Percentiles rank a stretch among this genome's conserved stretches.
These are phyloP conservation scores for Podospora pseudopauciseta DNA, from an alignment of 495 filamentous ascomycete genomes.

Conservation along the genomic window DNA sequence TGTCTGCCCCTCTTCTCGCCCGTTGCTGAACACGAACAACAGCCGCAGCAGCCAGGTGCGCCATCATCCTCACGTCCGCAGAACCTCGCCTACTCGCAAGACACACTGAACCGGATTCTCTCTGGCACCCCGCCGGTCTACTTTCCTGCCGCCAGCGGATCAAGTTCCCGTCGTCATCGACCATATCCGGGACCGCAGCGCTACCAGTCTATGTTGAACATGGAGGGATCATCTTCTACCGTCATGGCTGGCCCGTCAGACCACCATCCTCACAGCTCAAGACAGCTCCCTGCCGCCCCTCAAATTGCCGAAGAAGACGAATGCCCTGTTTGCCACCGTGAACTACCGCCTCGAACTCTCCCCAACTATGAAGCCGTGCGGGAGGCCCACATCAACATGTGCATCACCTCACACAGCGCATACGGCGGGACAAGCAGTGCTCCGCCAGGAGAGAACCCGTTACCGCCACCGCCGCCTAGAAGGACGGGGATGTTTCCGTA, in stretches of 20 bases:
- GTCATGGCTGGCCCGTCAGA: slow-evolving; percentile 22
- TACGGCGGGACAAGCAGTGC: slow-evolving; percentile 26
- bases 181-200: slow-evolving; percentile 23
- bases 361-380: slow-evolving; percentile 59
- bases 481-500: slow-evolving; percentile 59
- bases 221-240: slow-evolving; percentile 18
- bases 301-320: slow-evolving; percentile 75
- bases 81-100: slow-evolving; percentile 17
- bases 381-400: slow-evolving; percentile 72
- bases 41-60: slow-evolving; percentile 20
- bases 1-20: background rate
- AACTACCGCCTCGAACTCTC: slow-evolving; percentile 63
- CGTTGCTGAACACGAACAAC: slow-evolving; percentile 1
- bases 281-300: slow-evolving; percentile 21
- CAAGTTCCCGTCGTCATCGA: slow-evolving; percentile 26
- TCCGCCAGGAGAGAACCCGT: slow-evolving; percentile 18
- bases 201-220: slow-evolving; percentile 28
- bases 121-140: slow-evolving; percentile 38
- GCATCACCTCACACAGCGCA: slow-evolving; percentile 58
- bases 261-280: slow-evolving; percentile 17
- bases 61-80: slow-evolving; percentile 21
- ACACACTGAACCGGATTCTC: slow-evolving; percentile 33
- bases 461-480: slow-evolving; percentile 33
- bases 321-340: slow-evolving; percentile 80
- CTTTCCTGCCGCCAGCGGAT: slow-evolving; percentile 25